Conservation (phyloP, 148 eudicot genomes). For the Camellia japonica region DNA sequence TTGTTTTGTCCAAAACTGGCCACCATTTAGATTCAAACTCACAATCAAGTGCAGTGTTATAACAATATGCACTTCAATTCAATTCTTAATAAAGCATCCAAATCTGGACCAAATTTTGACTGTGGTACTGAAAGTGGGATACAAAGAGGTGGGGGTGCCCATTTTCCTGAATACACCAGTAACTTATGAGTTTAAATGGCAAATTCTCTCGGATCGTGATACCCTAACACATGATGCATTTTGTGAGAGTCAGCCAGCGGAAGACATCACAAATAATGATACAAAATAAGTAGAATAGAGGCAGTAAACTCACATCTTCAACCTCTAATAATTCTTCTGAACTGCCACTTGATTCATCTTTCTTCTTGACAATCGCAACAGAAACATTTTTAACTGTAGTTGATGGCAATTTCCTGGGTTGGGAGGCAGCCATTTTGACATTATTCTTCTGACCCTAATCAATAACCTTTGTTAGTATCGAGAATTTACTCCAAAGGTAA, state of each 20-base stretch:
- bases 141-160: too few relatives aligned
- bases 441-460: constrained; percentile 7
- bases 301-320: constrained; percentile 21
- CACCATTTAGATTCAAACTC: too few relatives aligned
- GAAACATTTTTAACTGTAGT: constrained; percentile 23
- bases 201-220: too few relatives aligned
- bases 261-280: too few relatives aligned
- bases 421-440: neutral
- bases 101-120: too few relatives aligned
- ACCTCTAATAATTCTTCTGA: constrained; percentile 28
- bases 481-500: too few relatives aligned
- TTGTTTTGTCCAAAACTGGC: too few relatives aligned
- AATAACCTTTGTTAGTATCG: neutral
- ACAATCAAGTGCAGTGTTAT: too few relatives aligned
- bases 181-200: neutral
- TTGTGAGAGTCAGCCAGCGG: neutral
- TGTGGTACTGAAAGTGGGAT: too few relatives aligned
- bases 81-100: too few relatives aligned
- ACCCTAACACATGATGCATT: neutral
- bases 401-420: constrained; percentile 4
- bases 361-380: constrained; percentile 18
- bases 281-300: neutral
- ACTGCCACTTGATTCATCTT: constrained; percentile 28
- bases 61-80: too few relatives aligned
- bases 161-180: neutral